Percentiles rank a stretch among this genome's conserved stretches.
These are phyloP conservation scores for Colletotrichum lindemuthianum DNA, from an alignment of 2,329 filamentous ascomycete genomes.

Conservation along the genomic window DNA sequence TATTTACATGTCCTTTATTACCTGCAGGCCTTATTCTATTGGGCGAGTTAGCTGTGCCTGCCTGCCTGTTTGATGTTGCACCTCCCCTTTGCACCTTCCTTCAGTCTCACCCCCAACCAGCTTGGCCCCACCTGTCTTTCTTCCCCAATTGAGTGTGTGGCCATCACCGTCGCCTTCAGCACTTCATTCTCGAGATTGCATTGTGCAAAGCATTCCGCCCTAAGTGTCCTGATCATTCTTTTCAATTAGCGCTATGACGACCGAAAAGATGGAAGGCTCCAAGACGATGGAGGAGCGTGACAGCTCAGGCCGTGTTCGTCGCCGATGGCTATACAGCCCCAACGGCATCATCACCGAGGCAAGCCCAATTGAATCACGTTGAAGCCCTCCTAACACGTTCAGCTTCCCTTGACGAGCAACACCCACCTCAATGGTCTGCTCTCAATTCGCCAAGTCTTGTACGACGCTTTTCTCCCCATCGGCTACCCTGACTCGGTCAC, in stretches of 20 bases:
- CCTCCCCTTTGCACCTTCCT: neutral
- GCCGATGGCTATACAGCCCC: slow-evolving; percentile 21
- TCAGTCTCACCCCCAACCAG: neutral
- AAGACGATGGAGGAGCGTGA: slow-evolving; percentile 23
- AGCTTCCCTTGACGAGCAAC: too few relatives aligned
- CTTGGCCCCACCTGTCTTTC: neutral
- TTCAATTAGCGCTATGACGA: neutral
- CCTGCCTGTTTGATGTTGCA: neutral
- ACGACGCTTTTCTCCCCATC: slow-evolving; percentile 82
- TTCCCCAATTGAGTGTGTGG: neutral
- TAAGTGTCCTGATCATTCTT: too few relatives aligned
- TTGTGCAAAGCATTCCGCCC: too few relatives aligned
- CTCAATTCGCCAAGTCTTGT: slow-evolving; percentile 50
- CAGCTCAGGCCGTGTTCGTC: slow-evolving; percentile 10
- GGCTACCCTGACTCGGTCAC: slow-evolving; percentile 92
- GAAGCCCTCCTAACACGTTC: too few relatives aligned
- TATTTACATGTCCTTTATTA: neutral
- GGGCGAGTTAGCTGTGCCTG: neutral
- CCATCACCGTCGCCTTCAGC: neutral
- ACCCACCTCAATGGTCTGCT: neutral
- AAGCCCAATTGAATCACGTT: neutral
- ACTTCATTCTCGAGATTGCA: too few relatives aligned
- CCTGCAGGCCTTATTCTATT: neutral
- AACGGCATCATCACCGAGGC: slow-evolving; percentile 12
- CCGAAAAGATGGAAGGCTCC: neutral